These are phyloP conservation scores for Trametes sp. DNA, from an alignment of 1,284 basidiomycete genomes.

Conservation along the genomic window DNA sequence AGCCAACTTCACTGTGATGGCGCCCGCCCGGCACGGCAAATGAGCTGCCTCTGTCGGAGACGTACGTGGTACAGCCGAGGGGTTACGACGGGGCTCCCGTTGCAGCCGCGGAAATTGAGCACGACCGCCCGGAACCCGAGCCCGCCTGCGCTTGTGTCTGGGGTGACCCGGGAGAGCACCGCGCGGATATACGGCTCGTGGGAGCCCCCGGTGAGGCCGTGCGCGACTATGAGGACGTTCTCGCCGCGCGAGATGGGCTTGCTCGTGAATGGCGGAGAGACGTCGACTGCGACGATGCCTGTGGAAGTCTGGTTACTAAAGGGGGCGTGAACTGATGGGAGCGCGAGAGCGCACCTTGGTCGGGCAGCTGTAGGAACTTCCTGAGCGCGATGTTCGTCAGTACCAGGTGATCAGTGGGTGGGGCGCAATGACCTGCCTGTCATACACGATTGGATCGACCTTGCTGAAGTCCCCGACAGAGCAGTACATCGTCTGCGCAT, in stretches of 20 bases:
- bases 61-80: slow-evolving; percentile 41
- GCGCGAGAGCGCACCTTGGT: slow-evolving; percentile 32
- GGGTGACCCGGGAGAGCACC: slow-evolving; percentile 29
- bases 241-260: slow-evolving; percentile 26
- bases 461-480: slow-evolving; percentile 36
- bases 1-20: neutral
- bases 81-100: slow-evolving; percentile 37
- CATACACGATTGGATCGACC: slow-evolving; percentile 37
- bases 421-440: slow-evolving; percentile 27
- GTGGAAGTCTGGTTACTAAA: neutral
- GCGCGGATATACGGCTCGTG: slow-evolving; percentile 42
- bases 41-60: slow-evolving; percentile 1
- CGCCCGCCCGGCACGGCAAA: neutral
- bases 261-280: slow-evolving; percentile 34
- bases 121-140: slow-evolving; percentile 38
- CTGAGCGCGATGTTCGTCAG: slow-evolving; percentile 13
- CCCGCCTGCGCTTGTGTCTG: slow-evolving; percentile 19
- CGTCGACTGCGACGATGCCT: slow-evolving; percentile 40
- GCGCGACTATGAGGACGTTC: slow-evolving; percentile 36
- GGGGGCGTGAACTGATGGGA: neutral
- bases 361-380: slow-evolving; percentile 32
- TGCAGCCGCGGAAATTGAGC: slow-evolving; percentile 41
- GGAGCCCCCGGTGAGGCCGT: slow-evolving; percentile 43
- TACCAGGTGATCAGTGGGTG: too few species aligned
- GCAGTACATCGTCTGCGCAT: slow-evolving; percentile 39